A percentile compares a stretch with the other conserved stretches of the same genome.
Conservation (phyloP, 208 protist species). For the Histomonas meleagridis region DNA sequence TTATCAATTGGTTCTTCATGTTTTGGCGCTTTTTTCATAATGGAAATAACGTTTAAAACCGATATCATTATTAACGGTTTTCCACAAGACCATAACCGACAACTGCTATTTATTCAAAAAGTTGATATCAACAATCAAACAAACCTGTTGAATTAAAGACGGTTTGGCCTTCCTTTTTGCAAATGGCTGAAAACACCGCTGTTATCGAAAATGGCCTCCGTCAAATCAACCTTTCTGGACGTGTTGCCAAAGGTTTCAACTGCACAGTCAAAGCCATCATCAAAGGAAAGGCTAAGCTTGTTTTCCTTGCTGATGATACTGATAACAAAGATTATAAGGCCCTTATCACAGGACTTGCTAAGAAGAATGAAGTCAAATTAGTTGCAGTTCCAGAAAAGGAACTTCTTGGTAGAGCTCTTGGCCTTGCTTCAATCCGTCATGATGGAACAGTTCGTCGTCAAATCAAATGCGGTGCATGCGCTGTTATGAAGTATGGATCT, state of each 20-base stretch:
- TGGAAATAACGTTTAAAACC: too few relatives aligned
- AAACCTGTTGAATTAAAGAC: too few relatives aligned
- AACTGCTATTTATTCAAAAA: too few relatives aligned
- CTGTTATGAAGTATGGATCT: constrained; percentile 1
- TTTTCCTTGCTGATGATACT: not conserved
- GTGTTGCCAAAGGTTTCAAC: not conserved
- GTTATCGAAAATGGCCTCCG: not conserved
- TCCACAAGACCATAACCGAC: too few relatives aligned
- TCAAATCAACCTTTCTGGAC: not conserved
- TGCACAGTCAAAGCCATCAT: constrained; percentile 25
- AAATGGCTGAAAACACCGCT: too few relatives aligned
- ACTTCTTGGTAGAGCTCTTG: not conserved
- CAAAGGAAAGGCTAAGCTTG: not conserved
- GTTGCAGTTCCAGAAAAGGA: not conserved
- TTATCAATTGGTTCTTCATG: not conserved
- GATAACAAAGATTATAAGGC: constrained; percentile 19
- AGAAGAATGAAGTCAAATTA: not conserved
- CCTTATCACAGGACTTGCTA: not conserved
- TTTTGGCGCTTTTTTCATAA: too few relatives aligned
- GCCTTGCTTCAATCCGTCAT: not conserved
- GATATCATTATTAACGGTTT: too few relatives aligned
- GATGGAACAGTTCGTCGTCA: constrained; percentile 1
- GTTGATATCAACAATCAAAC: too few relatives aligned
- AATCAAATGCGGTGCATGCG: constrained; percentile 32
- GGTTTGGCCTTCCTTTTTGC: too few relatives aligned